Base-by-base conservation (phyloP, 768 basidiomycete species). In the Hypholoma sublateritium region DNA sequence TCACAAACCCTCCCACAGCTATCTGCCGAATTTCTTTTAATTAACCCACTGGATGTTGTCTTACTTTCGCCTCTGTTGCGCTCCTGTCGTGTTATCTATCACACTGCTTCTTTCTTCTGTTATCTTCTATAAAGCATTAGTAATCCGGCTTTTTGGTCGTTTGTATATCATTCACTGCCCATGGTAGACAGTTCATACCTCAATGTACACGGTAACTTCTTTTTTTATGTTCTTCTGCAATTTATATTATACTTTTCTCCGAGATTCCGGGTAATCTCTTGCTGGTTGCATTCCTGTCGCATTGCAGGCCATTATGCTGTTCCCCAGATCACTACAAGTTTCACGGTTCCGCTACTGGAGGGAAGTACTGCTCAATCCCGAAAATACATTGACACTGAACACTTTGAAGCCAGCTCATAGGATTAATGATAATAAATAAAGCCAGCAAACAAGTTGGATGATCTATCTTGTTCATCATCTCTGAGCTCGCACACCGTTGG, bases 91-190 rank as follows among this genome's bases (percentile, higher is more conserved):
- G 43, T 34, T 36, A 43, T 56, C 36, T 51, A 37, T 53, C 41
- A 5, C 39, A 41, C 24, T 37, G 24, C 34, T 28, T 11, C 52
- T 9, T 53, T 44, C 28, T 42, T 24, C 17, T 41, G 51, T 39
- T 42, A 35, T 53, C 16, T 41, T 42, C 32, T 44, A 22, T 42
- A 53, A 21, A 24, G 34, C 35, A 36, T 48, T 42, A 22, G 28
- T 54, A 41, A 55, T 58, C 53, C 46, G 50, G 58, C 57, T 61
- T 53, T 61, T 47, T 47, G 46, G 46, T 47, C 46, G 22, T 28
- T 47, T 47, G 46, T 47, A 47, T 28, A 47, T 47, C 46, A 47
- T 24, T 25, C 25, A 14, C 25, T 47, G 22, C 25, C 46, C 25
- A 17, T 44, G 43, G 43, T 44, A 44, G 43, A 44, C 43, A 47